Conservation (phyloP, 371 early-diverging fungal genomes). For the Mucor velutinosus region DNA sequence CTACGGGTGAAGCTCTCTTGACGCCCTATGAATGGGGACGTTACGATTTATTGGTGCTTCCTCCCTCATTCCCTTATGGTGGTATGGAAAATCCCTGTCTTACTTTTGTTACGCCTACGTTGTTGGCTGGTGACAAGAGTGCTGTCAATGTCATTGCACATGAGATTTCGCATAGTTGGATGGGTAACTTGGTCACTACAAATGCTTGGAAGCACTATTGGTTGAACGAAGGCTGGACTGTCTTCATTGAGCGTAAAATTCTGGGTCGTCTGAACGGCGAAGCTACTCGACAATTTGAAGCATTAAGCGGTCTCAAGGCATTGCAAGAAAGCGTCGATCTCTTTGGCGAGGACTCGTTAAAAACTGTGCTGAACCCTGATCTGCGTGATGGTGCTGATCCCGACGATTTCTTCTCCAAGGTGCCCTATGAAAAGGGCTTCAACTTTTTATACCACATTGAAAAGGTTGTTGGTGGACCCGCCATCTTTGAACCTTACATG, state of each 20-base stretch:
- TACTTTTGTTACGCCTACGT: slow-evolving; percentile 86
- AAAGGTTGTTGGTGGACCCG: slow-evolving; percentile 82
- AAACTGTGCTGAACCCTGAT: slow-evolving; percentile 79
- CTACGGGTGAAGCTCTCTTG: slow-evolving; percentile 80
- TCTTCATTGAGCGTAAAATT: slow-evolving; percentile 95
- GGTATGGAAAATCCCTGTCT: slow-evolving; percentile 99
- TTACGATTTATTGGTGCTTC: slow-evolving; percentile 90
- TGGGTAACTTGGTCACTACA: slow-evolving; percentile 95
- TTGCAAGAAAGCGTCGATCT: slow-evolving; percentile 79
- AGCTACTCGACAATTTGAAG: slow-evolving; percentile 78
- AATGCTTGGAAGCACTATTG: slow-evolving; percentile 89
- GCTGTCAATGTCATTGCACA: slow-evolving; percentile 96
- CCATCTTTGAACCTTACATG: slow-evolving; percentile 84
- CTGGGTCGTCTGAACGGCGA: slow-evolving; percentile 82
- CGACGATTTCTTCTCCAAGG: slow-evolving; percentile 90
- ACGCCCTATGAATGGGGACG: slow-evolving; percentile 97
- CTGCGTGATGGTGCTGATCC: slow-evolving; percentile 82
- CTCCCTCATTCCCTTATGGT: slow-evolving; percentile 88
- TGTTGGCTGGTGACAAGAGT: slow-evolving; percentile 88
- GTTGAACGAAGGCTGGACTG: slow-evolving; percentile 96
- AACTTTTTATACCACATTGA: slow-evolving; percentile 92
- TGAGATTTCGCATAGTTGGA: slow-evolving; percentile 96
- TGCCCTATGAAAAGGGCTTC: slow-evolving; percentile 95
- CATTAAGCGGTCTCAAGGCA: slow-evolving; percentile 80
- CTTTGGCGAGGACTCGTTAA: slow-evolving; percentile 73